Evolutionary conservation across 352 stramenopile genomes (phyloP).

Genomic region (Plasmopara halstedii): DNA sequence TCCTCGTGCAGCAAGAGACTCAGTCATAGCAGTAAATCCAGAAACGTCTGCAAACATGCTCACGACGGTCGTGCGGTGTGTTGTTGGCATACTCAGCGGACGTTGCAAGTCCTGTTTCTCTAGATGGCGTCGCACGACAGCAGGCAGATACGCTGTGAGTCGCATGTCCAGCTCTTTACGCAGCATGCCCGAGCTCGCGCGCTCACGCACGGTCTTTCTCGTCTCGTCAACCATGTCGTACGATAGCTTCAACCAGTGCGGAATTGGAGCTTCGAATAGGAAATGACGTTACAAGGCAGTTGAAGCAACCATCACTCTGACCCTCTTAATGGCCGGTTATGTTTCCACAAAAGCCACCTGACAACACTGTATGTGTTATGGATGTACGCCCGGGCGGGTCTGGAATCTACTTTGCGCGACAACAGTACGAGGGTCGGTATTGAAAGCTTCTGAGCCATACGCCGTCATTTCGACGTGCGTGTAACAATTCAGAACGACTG

Average conservation of each 20-base stretch:
- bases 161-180: constrained; percentile 80
- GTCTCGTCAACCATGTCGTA: not conserved
- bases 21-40: constrained; percentile 90
- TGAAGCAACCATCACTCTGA: constrained; percentile 28
- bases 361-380: not conserved
- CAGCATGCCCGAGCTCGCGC: constrained; percentile 32
- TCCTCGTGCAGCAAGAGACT: constrained; percentile 81
- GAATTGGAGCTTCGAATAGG: constrained; percentile 20
- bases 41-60: constrained; percentile 93
- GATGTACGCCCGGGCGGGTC: not conserved
- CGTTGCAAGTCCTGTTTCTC: constrained; percentile 45
- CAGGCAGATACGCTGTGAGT: constrained; percentile 74
- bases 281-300: constrained; percentile 27
- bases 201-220: constrained; percentile 8
- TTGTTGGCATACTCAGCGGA: constrained; percentile 47
- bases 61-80: constrained; percentile 70
- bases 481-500: constrained; percentile 16
- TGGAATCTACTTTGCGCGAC: constrained; percentile 12
- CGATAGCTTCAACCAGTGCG: not conserved
- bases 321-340: constrained; percentile 14
- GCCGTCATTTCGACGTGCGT: constrained; percentile 21
- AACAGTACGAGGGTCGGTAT: constrained; percentile 10
- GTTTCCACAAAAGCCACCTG: constrained; percentile 14
- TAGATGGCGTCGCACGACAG: constrained; percentile 66
- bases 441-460: constrained; percentile 7